phyloP scores from a whole-genome alignment of 768 basidiomycete species.

The Tephrocybe sp. region DNA sequence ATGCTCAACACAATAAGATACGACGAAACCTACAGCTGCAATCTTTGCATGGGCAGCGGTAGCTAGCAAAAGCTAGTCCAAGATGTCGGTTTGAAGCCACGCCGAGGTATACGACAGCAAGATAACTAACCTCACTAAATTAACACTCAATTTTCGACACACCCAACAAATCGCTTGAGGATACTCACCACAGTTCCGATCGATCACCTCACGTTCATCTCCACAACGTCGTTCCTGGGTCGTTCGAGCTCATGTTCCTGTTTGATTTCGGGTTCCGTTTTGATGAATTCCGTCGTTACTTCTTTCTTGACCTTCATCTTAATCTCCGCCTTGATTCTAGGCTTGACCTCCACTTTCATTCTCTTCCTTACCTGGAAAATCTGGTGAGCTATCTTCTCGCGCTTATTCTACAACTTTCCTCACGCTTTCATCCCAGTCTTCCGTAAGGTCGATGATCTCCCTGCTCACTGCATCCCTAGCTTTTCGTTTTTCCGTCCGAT shows the following conservation, averaged over 20 bases:
- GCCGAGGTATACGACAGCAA: too few species aligned
- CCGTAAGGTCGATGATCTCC: constrained; percentile 2
- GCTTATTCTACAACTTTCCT: too few species aligned
- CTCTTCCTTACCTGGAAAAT: background rate
- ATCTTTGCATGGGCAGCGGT: too few species aligned
- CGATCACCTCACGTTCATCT: background rate
- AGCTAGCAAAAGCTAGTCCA: too few species aligned
- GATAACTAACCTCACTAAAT: too few species aligned
- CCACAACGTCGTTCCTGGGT: too few species aligned
- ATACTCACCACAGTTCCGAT: background rate
- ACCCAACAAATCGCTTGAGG: too few species aligned
- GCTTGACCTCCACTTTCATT: constrained; percentile 3
- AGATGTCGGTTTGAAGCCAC: too few species aligned
- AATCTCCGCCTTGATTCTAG: background rate
- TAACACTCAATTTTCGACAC: too few species aligned
- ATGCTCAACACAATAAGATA: too few species aligned
- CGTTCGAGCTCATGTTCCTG: background rate
- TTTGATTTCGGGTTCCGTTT: background rate
- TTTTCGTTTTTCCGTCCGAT: background rate
- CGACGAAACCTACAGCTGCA: too few species aligned
- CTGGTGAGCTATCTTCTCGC: too few species aligned
- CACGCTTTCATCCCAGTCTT: background rate
- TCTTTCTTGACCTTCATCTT: background rate
- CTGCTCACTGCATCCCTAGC: background rate
- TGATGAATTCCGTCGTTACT: background rate